Evolutionary conservation across 768 basidiomycete species (phyloP), one percentile per base, ranked within the genome.

Genomic region (Macrocybe gigantea): DNA sequence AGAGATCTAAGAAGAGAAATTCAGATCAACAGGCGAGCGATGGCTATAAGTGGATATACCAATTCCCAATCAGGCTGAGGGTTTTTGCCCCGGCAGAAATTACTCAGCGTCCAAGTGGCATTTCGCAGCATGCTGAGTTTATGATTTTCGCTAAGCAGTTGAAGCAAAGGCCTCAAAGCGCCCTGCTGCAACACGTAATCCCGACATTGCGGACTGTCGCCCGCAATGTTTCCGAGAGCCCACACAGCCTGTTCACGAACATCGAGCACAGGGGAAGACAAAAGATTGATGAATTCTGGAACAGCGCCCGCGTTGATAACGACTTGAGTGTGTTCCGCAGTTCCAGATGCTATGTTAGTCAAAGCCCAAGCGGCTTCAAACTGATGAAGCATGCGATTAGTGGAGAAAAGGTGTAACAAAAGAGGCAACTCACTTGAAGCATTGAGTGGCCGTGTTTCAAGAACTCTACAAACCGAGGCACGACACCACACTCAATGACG

Each of bases 181-280:
- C 93, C 93, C 62, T 90, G 83, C 60, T 91, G 85, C 44, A 99
- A 80, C 45, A 98, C 96, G 59, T 93, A 94, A 64, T 99, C 96
- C 60, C 96, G 74, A 78, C 96, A 99, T 63, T 88, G 83, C 14
- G 96, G 96, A 55, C 93, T 95, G 67, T 99, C 96, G 51, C 96
- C 96, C 45, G 96, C 96, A 54, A 99, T 98, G 71, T 99, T 99
- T 49, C 96, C 96, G 51, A 99, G 78, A 14, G 96, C 96, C 96
- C 95, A 99, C 22, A 99, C 96, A 22, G 96, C 96, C 70, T 99
- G 96, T 70, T 99, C 96, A 51, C 95, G 85, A 52, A 99, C 96
- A 69, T 99, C 96, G 50, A 93, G 77, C 34, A 96, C 93, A 38
- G 83, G 74, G n/a, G 94, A 96, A 7, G 91, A 93, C 37, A 98